Conservation (phyloP, 768 basidiomycete species). For the Phaeotremella skinneri region DNA sequence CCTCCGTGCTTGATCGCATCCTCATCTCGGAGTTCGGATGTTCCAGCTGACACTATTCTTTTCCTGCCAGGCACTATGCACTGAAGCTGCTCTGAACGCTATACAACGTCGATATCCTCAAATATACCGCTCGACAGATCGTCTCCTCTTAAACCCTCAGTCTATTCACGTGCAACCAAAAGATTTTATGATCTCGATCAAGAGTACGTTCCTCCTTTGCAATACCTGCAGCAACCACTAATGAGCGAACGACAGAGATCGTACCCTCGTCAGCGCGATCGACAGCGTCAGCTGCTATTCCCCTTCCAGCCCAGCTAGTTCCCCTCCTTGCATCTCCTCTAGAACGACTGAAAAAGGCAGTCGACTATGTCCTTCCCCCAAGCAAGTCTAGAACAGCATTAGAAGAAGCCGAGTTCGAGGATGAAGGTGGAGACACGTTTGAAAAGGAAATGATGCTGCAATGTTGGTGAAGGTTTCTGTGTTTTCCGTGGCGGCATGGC, state of each 20-base stretch:
- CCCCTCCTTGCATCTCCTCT: constrained; percentile 71
- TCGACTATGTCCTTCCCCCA: constrained; percentile 73
- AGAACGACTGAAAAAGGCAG: constrained; percentile 66
- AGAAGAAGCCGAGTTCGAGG: constrained; percentile 94
- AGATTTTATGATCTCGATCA: constrained; percentile 96
- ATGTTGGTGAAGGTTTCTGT: constrained; percentile 57
- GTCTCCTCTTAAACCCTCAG: constrained; percentile 78
- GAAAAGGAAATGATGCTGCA: constrained; percentile 85
- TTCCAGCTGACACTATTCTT: too few species aligned
- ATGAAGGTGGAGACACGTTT: constrained; percentile 72
- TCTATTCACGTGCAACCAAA: constrained; percentile 77
- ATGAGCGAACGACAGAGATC: constrained; percentile 60
- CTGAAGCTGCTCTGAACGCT: constrained; percentile 93
- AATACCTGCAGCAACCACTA: background rate
- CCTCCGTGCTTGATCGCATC: too few species aligned
- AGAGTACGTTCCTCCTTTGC: constrained; percentile 62
- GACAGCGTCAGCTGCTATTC: constrained; percentile 76
- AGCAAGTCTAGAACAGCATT: constrained; percentile 77
- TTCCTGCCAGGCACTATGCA: constrained; percentile 92
- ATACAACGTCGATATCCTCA: constrained; percentile 95
- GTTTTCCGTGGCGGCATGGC: background rate
- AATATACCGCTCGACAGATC: constrained; percentile 87
- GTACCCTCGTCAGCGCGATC: constrained; percentile 94
- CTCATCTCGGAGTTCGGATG: too few species aligned
- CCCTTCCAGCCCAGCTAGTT: constrained; percentile 77